Evolutionary conservation across 129 eudicot species (phyloP), one percentile per base, ranked within the genome.

Genomic region (Escallonia herrerae): DNA sequence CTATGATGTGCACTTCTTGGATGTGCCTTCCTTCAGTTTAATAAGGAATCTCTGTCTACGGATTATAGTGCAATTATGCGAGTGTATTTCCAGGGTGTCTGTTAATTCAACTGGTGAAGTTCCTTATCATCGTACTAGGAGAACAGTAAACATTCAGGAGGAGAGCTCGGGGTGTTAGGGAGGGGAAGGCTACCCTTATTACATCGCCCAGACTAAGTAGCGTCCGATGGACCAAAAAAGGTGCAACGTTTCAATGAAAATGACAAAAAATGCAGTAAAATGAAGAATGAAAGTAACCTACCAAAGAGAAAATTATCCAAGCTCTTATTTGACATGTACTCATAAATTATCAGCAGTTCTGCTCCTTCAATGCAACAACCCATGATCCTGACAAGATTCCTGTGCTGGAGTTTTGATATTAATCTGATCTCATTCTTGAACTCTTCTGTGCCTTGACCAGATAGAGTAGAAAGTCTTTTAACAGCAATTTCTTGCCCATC

Each of bases 241-340:
- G 3, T 6, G 3, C n/a, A 51, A 11, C 56, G 4, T 51, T 12
- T 47, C 3, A 41, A 62, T 43, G n/a, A n/a, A n/a, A n/a, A n/a
- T 13, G 54, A 37, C 46, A 44, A 38, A 8, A 37, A 45, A 47
- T 52, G 14, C 46, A 7, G 47, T 39, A 10, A 6, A 5, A 65
- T 47, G 47, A 14, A 43, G 45, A n/a, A 47, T 60, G 33, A 68
- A 52, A n/a, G 47, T 49, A 62, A 61, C 77, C 33, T 2, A 80
- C 84, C 81, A 71, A 74, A 80, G 56, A 80, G 68, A 63, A 75
- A 80, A 3, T 68, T 66, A 66, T 75, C 74, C 60, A 80, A 66
- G 68, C 84, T 75, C 65, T 56, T 73, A 80, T 79, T 79, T 8
- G 76, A 45, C 71, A 79, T 69, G 64, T 58, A 80, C 64, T 80